Evolutionary conservation across 257 asterid genomes (phyloP).

Genomic region (Ehretia macrophylla): DNA sequence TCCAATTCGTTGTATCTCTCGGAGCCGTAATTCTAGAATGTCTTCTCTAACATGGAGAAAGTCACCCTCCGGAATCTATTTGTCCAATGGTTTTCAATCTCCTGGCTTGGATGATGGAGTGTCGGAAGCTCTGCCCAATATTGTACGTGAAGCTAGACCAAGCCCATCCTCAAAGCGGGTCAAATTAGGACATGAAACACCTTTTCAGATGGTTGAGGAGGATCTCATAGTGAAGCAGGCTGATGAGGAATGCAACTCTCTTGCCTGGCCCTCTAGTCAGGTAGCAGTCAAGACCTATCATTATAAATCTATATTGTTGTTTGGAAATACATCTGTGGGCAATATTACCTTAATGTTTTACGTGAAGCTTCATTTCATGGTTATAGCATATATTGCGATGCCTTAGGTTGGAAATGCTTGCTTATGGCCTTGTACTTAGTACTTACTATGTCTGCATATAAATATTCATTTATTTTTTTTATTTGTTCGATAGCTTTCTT

Average conservation of each 20-base stretch:
- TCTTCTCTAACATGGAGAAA: conserved; percentile 43
- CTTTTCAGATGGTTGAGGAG: conserved; percentile 30
- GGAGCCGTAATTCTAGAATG: conserved; percentile 47
- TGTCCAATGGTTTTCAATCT: conserved; percentile 44
- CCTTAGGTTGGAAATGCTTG: too few species aligned
- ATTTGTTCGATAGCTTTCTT: too few species aligned
- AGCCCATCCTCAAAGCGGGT: conserved; percentile 80
- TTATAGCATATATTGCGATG: too few species aligned
- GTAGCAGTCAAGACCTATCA: conserved; percentile 30
- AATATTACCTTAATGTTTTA: too few species aligned
- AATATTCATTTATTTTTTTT: too few species aligned
- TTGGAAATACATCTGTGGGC: too few species aligned
- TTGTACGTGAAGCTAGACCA: conserved; percentile 77
- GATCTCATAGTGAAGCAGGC: conserved; percentile 30
- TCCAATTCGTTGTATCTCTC: conserved; percentile 80
- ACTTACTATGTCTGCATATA: too few species aligned
- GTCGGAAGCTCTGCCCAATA: conserved; percentile 45
- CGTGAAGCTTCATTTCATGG: too few species aligned
- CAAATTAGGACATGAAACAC: conserved; percentile 68
- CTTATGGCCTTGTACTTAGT: too few species aligned
- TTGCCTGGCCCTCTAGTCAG: conserved; percentile 41
- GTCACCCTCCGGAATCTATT: conserved; percentile 38
- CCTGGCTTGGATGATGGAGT: conserved; percentile 52
- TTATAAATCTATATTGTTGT: neutral
- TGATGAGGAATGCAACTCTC: conserved; percentile 36